Base-by-base conservation (phyloP, 2,329 filamentous ascomycete species). In the Pyricularia sp. region DNA sequence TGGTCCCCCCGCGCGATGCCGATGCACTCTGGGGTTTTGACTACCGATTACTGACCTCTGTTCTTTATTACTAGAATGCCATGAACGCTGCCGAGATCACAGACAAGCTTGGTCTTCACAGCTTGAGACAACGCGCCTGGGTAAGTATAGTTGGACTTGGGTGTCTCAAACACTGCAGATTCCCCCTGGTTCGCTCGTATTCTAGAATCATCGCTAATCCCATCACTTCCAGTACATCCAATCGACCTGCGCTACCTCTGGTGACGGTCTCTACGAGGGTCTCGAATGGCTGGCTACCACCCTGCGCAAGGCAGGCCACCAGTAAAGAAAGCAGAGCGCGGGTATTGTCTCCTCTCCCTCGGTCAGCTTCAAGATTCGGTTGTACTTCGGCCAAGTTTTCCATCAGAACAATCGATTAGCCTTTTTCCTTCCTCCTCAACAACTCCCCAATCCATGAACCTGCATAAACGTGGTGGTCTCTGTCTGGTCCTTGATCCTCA, bases 71-170 rank as follows among this genome's bases (percentile, higher is more conserved):
- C 71, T 70, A 97, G 94, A 98, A 98, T 80, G 95, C 95, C 83
- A 98, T 98, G 95, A 97, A 97, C 84, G 94, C 95, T 78, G 94
- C 95, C 79, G 95, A 99, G 86, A 98, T 99, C 83, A 99, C 95
- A 82, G 94, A 99, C 86, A 97, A 98, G 90, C 93, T 99, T 82
- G 95, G 95, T 80, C 93, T 99, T 78, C 94, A 98, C 90, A 96
- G 92, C 85, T 87, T 99, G 88, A 93, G 93, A 88, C 93, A 97
- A 86, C 94, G 95, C 82, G 92, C 93, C 78, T 99, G 95, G 95
- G 95, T 99, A 94, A 81, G 93, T 85, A 72, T 65, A 64, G 61
- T 55, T n/a, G 30, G 25, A 64, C 58, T 55, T n/a, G 30, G 25
- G 4, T n/a, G 63, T 65, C 20, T 20, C 63, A 33, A 28, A 31